Base-by-base conservation (phyloP, 371 early-diverging fungal species). In the Syncephalis plumigaleata region DNA sequence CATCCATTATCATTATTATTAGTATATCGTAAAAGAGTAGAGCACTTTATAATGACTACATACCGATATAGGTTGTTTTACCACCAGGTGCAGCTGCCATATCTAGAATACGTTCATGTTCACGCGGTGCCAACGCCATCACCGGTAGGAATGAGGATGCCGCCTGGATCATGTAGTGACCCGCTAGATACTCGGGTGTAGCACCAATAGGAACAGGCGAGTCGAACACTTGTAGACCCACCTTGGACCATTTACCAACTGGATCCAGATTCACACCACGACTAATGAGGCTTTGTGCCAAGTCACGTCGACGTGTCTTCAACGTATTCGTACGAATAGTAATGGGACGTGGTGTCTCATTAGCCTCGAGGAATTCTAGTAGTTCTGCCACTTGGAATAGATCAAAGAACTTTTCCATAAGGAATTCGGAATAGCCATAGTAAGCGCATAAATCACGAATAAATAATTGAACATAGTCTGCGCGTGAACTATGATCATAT, bases 61-160 rank as follows among this genome's bases (percentile, higher is more conserved):
- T n/a, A n/a, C n/a, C 66, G 47, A 92, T 88, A 59, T 93, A 87
- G 0, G 94, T 91, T 15, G 91, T 86, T 64, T 99, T 99, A 58
- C 99, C 99, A 48, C 99, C 99, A 5, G 99, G 99, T n/a, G 99
- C 96, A 23, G 97, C 84, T 49, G 93, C 92, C 98, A 99, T 95
- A 67, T 99, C 99, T 25, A 98, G 69, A n/a, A 98, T 78, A 45
- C 81, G 75, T 54, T 96, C 92, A 55, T 87, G 72, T 46, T 87
- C 89, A 61, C 87, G 83, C 36, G 95, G 94, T 11, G 88, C 93
- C 21, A 99, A 67, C 0, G 97, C 85, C 73, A 99, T 84, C 24
- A 98, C 98, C 17, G 99, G 97, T 52, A 99, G 68, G 67, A 98
- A 91, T 1, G 98, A 98, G 11, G 92, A 82, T 4, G 98, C 98